Conservation (phyloP, 257 asterid species). For the Jacaranda mimosifolia region DNA sequence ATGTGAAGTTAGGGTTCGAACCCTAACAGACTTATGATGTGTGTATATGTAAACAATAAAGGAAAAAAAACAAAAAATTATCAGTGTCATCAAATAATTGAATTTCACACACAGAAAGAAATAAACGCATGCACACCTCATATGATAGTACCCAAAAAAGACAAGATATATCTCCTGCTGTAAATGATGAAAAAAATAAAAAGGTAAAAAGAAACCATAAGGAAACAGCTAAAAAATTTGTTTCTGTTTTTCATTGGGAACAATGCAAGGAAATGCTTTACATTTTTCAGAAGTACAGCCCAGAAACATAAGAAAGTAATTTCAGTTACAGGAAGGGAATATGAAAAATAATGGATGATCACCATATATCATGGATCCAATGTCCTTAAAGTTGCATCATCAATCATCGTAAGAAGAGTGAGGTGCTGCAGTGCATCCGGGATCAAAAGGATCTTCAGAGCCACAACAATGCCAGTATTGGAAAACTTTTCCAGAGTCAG, state of each 20-base stretch:
- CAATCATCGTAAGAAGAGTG: slow-evolving; percentile 91
- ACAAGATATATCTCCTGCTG: neutral
- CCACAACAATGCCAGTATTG: slow-evolving; percentile 99
- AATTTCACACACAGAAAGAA: no score
- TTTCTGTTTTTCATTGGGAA: neutral
- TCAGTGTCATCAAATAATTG: no score
- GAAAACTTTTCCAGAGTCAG: slow-evolving; percentile 75
- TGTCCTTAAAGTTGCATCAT: slow-evolving; percentile 7
- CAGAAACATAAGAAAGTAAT: neutral
- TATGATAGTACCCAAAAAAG: no score
- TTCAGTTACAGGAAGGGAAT: slow-evolving; percentile 9
- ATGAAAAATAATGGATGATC: neutral
- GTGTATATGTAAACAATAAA: no score
- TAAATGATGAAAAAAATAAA: neutral
- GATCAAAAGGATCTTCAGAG: slow-evolving; percentile 84
- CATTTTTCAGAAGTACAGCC: slow-evolving; percentile 7
- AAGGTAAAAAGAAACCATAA: neutral
- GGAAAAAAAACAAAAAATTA: no score
- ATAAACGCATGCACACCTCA: no score
- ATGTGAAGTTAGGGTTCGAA: no score
- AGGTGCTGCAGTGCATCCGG: slow-evolving; percentile 92
- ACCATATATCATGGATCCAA: no score
- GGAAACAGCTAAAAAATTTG: neutral
- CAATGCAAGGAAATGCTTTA: neutral
- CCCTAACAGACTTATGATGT: no score